Percentiles rank a stretch among this genome's conserved stretches.
These are phyloP conservation scores for Thuja plicata DNA, from an alignment of 83 land plant species.

Conservation along the genomic window DNA sequence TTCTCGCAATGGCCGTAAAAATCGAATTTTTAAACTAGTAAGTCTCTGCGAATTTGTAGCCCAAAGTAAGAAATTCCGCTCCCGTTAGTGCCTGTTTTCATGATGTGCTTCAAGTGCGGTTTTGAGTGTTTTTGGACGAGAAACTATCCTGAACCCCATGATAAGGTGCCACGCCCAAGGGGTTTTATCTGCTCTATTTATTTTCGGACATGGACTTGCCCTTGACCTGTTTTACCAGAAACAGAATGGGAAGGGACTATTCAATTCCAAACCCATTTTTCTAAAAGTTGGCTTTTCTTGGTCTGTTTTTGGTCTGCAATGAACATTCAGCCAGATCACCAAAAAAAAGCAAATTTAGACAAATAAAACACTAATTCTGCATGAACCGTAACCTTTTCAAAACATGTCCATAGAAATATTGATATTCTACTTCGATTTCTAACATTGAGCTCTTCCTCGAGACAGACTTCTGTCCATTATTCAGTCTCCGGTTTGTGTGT, in stretches of 20 bases:
- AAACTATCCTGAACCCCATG: neutral
- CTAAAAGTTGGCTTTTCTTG: neutral
- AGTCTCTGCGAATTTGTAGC: neutral
- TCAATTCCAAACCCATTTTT: neutral
- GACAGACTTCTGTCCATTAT: neutral
- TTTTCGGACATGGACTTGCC: neutral
- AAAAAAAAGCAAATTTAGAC: too few relatives aligned
- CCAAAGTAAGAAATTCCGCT: neutral
- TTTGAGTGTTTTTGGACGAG: neutral
- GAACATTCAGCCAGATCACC: too few relatives aligned
- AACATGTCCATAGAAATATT: neutral
- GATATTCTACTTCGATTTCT: neutral
- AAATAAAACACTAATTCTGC: neutral
- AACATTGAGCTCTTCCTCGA: neutral
- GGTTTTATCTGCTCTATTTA: neutral
- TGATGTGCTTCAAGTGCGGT: neutral
- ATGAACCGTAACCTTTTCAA: neutral
- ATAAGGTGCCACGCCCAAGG: neutral
- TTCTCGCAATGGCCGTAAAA: neutral
- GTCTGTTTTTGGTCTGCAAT: neutral
- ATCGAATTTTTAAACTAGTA: neutral
- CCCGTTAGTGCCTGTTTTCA: neutral
- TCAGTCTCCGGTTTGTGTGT: neutral
- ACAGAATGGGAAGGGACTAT: neutral
- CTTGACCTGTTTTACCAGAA: neutral